Base-by-base conservation (phyloP, 768 basidiomycete species). In the Phaeotremella skinneri region DNA sequence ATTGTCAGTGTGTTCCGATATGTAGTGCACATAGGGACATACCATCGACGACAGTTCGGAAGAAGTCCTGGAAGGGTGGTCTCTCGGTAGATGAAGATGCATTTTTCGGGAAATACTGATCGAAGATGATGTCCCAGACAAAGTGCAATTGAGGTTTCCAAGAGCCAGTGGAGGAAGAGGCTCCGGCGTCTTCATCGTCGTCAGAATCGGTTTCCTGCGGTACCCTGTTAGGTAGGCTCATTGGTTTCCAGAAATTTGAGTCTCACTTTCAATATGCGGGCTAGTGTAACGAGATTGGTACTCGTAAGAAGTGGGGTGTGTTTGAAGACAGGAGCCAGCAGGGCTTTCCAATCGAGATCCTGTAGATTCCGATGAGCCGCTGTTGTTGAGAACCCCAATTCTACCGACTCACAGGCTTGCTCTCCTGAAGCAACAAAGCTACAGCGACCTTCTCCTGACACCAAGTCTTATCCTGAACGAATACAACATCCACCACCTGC, bases 61-160 rank as follows among this genome's bases (percentile, higher is more conserved):
- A 99, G 78, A 98, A 96, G 60, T 96, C 93, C 54, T 86, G 85
- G 76, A 96, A 90, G 4, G 86, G 83, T 3, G 85, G 85, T 66
- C 81, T 83, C 3, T 80, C 61, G 51, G 60, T 52, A 69, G 49
- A 69, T 75, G 61, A 79, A 77, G 81, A 75, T 20, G 77, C 76
- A 13, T 56, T 50, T 47, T 41, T n/a, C 9, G 85, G 82, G 55
- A 93, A 82, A 51, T 91, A 84, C 49, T 81, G 81, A 62, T 92
- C 87, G 31, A 97, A 79, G 49, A 98, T 83, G 58, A 86, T 79
- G 61, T 85, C 84, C 94, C 94, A 99, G 23, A 87, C 89, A 74
- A 90, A 92, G 73, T 96, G 94, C 42, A 93, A 81, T 71, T 91
- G 87, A 56, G 92, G 86, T 74, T 89, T 93, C 91, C 92, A 91